These are phyloP conservation scores for Picea glauca DNA, from an alignment of 75 land plant genomes.

Conservation along the genomic window DNA sequence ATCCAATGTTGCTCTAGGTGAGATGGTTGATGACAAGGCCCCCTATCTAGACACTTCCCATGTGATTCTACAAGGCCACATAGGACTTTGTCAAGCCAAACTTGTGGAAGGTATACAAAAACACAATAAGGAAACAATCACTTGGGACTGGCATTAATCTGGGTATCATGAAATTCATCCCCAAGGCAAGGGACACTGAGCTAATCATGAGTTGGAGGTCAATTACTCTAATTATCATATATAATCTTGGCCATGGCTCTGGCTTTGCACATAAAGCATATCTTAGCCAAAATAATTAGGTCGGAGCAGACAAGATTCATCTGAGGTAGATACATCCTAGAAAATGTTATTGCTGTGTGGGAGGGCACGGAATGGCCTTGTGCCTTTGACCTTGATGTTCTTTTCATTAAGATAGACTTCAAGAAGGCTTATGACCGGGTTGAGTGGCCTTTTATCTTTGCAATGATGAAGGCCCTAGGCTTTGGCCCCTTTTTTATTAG, in stretches of 20 bases:
- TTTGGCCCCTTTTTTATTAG: not conserved
- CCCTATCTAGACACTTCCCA: not conserved
- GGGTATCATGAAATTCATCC: not conserved
- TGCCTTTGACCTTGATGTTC: not conserved
- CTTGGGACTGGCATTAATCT: not conserved
- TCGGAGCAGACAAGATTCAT: not conserved
- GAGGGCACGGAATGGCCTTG: not conserved
- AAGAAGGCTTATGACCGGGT: not conserved
- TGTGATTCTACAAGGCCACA: not conserved
- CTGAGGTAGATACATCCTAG: not conserved
- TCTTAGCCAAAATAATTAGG: not conserved
- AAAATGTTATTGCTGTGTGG: not conserved
- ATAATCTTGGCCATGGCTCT: not conserved
- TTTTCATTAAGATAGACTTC: not conserved
- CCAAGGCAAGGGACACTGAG: not conserved
- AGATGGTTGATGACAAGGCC: not conserved
- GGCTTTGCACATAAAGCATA: not conserved
- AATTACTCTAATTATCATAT: not conserved
- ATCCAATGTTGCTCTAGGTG: not conserved
- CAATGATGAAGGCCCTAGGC: not conserved
- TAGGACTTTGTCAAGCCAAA: not conserved
- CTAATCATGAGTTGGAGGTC: not conserved
- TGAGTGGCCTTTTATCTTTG: not conserved
- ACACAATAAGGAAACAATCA: not conserved
- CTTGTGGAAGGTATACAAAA: not conserved